These are phyloP conservation scores for Silene uniflora DNA, from an alignment of 148 eudicot genomes.

Conservation along the genomic window DNA sequence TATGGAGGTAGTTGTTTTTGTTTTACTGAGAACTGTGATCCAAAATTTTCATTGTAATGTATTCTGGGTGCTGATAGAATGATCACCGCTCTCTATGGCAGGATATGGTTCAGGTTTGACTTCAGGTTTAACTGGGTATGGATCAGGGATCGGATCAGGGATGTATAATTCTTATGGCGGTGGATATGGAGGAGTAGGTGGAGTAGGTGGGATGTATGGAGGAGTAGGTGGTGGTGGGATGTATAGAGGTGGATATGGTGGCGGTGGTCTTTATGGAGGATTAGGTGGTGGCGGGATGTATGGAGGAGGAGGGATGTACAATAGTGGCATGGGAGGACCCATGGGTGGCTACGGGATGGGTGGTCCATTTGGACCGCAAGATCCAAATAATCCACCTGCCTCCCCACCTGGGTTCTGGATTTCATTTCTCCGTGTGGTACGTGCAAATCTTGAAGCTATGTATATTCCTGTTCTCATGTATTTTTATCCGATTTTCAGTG, in stretches of 20 bases:
- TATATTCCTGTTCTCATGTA: neutral
- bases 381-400: constrained; percentile 90
- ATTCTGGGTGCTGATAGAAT: constrained; percentile 2
- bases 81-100: constrained; percentile 25
- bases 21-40: constrained; percentile 1
- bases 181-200: constrained; percentile 60
- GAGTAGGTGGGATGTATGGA: constrained; percentile 43
- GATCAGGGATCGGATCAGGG: constrained; percentile 64
- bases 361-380: constrained; percentile 64
- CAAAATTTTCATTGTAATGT: constrained; percentile 5
- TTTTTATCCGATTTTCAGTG: neutral
- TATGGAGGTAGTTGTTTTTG: constrained; percentile 55
- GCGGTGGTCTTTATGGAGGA: constrained; percentile 44
- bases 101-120: constrained; percentile 63
- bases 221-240: constrained; percentile 24
- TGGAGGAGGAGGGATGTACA: constrained; percentile 27
- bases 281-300: constrained; percentile 10
- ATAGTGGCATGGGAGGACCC: constrained; percentile 15
- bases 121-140: constrained; percentile 50
- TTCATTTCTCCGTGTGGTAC: constrained; percentile 89
- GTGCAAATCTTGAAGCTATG: constrained; percentile 10
- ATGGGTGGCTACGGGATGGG: constrained; percentile 16
- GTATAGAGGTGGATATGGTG: constrained; percentile 65
- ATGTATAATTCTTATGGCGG: constrained; percentile 70
- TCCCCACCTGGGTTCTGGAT: constrained; percentile 96